A percentile compares a stretch with the other conserved stretches of the same genome.
These are phyloP conservation scores for Globisporangium nagaii DNA, from an alignment of 352 stramenopile genomes.

Conservation along the genomic window DNA sequence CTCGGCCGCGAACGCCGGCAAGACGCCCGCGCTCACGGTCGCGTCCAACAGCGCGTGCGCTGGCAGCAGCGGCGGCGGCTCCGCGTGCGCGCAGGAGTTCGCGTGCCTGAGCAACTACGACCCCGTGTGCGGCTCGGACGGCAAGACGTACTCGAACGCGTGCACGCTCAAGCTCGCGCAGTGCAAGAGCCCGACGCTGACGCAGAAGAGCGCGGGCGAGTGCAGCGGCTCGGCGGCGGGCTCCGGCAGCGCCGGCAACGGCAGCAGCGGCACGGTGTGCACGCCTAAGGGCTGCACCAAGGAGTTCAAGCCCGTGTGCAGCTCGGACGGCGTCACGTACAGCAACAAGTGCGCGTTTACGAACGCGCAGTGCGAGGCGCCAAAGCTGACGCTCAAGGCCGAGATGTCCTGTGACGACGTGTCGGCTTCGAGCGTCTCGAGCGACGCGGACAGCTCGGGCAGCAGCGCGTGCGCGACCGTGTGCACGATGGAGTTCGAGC, in stretches of 20 bases:
- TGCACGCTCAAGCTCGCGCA: constrained; percentile 4
- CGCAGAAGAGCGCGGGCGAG: background rate
- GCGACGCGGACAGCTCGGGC: background rate
- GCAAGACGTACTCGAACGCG: constrained; percentile 22
- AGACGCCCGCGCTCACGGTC: background rate
- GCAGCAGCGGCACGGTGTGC: background rate
- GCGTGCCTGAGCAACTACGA: background rate
- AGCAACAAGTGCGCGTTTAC: background rate
- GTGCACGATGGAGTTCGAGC: background rate
- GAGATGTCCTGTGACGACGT: background rate
- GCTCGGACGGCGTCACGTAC: background rate
- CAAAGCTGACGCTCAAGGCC: background rate
- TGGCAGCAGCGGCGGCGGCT: background rate
- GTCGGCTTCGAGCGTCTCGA: background rate
- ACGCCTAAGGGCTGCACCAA: background rate
- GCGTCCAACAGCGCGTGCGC: background rate
- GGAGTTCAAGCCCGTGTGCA: background rate
- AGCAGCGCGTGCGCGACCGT: background rate
- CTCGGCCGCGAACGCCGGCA: background rate
- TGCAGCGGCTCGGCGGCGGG: background rate
- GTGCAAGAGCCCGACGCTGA: constrained; percentile 3
- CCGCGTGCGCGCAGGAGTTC: background rate
- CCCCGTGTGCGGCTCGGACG: constrained; percentile 25
- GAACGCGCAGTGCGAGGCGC: background rate
- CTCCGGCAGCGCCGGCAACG: too few relatives aligned